These are phyloP conservation scores for Cetradonia linearis DNA, from an alignment of 495 filamentous ascomycete genomes.

Conservation along the genomic window DNA sequence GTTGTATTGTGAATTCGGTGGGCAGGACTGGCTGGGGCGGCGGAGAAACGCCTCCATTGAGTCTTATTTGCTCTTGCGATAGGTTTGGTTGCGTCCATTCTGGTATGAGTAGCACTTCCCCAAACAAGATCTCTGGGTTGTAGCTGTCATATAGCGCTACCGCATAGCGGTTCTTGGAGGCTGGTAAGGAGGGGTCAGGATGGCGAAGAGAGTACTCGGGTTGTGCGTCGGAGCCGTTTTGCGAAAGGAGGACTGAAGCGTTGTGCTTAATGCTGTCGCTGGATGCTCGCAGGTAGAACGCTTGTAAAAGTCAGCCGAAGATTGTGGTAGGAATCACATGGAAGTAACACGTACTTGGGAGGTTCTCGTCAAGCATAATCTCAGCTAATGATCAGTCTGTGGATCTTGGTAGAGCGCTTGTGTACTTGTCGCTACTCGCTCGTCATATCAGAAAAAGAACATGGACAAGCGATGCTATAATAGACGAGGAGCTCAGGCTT, in stretches of 20 bases:
- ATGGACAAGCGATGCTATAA: too few species aligned
- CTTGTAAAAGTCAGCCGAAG: conserved; percentile 36
- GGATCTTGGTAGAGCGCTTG: too few species aligned
- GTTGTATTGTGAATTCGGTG: conserved; percentile 65
- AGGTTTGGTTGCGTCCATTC: conserved; percentile 75
- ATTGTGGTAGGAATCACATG: conserved; percentile 29
- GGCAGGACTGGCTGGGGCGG: conserved; percentile 69
- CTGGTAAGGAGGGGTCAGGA: conserved; percentile 56
- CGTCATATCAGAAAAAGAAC: too few species aligned
- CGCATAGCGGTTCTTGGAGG: conserved; percentile 73
- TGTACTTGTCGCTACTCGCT: too few species aligned
- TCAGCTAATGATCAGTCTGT: not conserved
- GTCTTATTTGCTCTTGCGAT: conserved; percentile 67
- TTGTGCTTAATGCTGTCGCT: conserved; percentile 42
- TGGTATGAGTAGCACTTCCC: conserved; percentile 73
- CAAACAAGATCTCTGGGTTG: conserved; percentile 72
- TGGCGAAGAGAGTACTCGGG: conserved; percentile 70
- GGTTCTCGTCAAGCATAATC: conserved; percentile 86
- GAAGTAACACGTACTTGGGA: conserved; percentile 54
- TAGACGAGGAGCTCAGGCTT: too few species aligned
- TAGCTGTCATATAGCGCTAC: conserved; percentile 75
- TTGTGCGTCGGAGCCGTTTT: conserved; percentile 68
- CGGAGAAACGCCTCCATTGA: conserved; percentile 57
- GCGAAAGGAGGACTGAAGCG: conserved; percentile 57
- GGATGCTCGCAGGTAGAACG: conserved; percentile 52